A percentile compares a stretch with the other conserved stretches of the same genome.
Evolutionary conservation across 2,329 filamentous ascomycete species (phyloP).

Genomic region (Diplodia intermedia): DNA sequence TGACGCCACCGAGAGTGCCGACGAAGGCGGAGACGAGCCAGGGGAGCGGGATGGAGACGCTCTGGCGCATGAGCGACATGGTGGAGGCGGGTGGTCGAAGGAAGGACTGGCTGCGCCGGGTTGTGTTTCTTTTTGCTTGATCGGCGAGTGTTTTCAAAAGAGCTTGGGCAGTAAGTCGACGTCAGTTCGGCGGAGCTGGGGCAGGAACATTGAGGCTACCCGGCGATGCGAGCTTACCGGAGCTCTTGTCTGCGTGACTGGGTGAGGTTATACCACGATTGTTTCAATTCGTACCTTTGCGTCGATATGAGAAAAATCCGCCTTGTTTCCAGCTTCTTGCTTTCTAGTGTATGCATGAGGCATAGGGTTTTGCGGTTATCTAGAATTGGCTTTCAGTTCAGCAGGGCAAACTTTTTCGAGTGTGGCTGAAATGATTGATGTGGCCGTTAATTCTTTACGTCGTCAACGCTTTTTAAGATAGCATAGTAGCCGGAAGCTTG

Average conservation of each 20-base stretch:
- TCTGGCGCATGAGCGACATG: conserved; percentile 18
- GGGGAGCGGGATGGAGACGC: conserved; percentile 10
- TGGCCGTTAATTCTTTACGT: not conserved
- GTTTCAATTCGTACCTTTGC: not conserved
- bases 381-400: not conserved
- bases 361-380: not conserved
- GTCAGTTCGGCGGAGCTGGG: conserved; percentile 13
- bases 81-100: not conserved
- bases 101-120: not conserved
- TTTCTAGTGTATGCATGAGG: not conserved
- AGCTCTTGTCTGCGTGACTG: not conserved
- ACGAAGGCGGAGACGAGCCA: conserved; percentile 27
- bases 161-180: conserved; percentile 15
- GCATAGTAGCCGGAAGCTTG: not conserved
- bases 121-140: conserved; percentile 9
- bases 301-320: too few relatives aligned
- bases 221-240: not conserved
- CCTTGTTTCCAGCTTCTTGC: not conserved
- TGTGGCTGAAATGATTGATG: not conserved
- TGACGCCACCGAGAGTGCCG: conserved; percentile 26
- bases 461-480: not conserved
- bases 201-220: not conserved
- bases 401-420: not conserved
- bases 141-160: conserved; percentile 3
- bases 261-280: not conserved